phyloP scores from a whole-genome alignment of 2,329 filamentous ascomycete species.

The Raffaelea arxii region DNA sequence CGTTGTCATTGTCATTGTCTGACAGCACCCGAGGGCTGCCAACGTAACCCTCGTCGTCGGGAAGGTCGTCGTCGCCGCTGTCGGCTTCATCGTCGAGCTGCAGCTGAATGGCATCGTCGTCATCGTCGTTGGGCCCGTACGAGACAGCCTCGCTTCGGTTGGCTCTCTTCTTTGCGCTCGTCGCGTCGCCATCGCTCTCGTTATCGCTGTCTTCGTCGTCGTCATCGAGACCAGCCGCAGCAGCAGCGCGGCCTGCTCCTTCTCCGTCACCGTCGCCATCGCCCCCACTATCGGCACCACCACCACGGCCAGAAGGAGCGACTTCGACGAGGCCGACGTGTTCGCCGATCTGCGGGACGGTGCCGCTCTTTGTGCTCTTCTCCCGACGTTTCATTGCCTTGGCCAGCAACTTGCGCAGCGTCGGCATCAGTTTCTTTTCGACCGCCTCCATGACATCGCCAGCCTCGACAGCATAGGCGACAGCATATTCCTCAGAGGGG shows the following conservation, averaged over 20 bases:
- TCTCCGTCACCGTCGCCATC: constrained; percentile 35
- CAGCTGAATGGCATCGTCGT: constrained; percentile 66
- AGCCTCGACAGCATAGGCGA: constrained; percentile 74
- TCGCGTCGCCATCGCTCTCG: constrained; percentile 72
- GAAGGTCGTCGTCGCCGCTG: constrained; percentile 38
- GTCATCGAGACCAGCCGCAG: no score
- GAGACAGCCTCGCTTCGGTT: constrained; percentile 76
- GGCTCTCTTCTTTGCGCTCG: constrained; percentile 60
- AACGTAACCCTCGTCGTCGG: constrained; percentile 43
- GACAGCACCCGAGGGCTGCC: constrained; percentile 33
- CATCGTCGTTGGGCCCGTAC: constrained; percentile 88
- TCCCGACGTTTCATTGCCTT: constrained; percentile 78
- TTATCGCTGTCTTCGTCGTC: constrained; percentile 60
- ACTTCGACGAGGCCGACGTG: constrained; percentile 44
- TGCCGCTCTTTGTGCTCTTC: constrained; percentile 51
- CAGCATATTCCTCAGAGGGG: constrained; percentile 69
- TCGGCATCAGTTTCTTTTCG: constrained; percentile 69
- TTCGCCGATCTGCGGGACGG: constrained; percentile 63
- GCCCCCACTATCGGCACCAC: constrained; percentile 28
- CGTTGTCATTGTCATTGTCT: not conserved
- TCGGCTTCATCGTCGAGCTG: constrained; percentile 50
- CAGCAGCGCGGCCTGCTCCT: not conserved
- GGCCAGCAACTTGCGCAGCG: constrained; percentile 60
- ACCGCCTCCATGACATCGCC: constrained; percentile 70
- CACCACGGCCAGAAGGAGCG: constrained; percentile 23